phyloP scores from a whole-genome alignment of 768 basidiomycete species.

The Psilocybe cubensis region DNA sequence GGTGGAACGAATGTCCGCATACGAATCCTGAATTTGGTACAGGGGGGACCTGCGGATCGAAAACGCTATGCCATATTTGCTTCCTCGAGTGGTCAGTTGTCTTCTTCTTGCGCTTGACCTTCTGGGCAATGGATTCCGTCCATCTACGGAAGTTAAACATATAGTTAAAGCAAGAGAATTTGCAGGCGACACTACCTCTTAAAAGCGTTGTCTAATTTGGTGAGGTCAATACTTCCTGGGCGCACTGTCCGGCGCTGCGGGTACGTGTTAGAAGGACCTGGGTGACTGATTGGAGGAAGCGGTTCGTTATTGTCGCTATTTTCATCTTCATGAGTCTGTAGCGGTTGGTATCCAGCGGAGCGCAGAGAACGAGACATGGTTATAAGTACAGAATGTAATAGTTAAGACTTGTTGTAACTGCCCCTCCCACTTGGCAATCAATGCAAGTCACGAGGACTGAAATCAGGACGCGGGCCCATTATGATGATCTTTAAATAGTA shows the following conservation, averaged over 20 bases:
- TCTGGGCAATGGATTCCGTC: slow-evolving; percentile 87
- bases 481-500: too few species aligned
- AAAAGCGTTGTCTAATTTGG: slow-evolving; percentile 81
- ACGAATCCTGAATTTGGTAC: slow-evolving; percentile 40
- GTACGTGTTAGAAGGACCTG: slow-evolving; percentile 24
- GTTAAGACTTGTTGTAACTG: not conserved
- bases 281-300: slow-evolving; percentile 26
- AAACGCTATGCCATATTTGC: slow-evolving; percentile 81
- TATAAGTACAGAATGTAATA: not conserved
- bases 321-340: slow-evolving; percentile 44
- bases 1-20: slow-evolving; percentile 18
- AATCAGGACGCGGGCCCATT: not conserved
- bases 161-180: not conserved
- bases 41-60: slow-evolving; percentile 60
- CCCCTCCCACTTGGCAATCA: not conserved
- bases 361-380: slow-evolving; percentile 36
- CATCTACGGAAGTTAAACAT: slow-evolving; percentile 48
- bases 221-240: slow-evolving; percentile 76
- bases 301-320: slow-evolving; percentile 38
- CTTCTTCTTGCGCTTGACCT: slow-evolving; percentile 80
- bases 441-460: not conserved
- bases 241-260: slow-evolving; percentile 41
- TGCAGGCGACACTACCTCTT: slow-evolving; percentile 56
- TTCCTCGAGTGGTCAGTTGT: slow-evolving; percentile 62
- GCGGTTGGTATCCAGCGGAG: slow-evolving; percentile 49